Evolutionary conservation across 306 rosid species (phyloP).

Genomic region (Sindora glabra): DNA sequence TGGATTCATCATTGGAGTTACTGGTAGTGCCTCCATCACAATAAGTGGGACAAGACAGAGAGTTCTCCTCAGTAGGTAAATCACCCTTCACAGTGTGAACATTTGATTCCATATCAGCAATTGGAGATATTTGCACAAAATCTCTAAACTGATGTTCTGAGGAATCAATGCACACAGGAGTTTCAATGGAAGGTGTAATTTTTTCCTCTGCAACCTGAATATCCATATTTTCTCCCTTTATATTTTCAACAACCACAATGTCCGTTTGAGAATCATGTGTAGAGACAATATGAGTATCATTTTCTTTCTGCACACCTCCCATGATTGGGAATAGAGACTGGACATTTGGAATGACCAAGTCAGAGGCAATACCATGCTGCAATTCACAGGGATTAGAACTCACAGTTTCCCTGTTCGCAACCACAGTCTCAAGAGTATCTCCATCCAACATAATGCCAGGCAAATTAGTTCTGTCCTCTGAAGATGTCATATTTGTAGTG

Average conservation of each 20-base stretch:
- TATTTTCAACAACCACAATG: slow-evolving; percentile 25
- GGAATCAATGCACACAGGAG: neutral
- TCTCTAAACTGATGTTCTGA: slow-evolving; percentile 25
- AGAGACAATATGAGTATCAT: slow-evolving; percentile 18
- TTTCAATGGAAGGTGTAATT: slow-evolving; percentile 7
- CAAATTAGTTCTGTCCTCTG: slow-evolving; percentile 23
- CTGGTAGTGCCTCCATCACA: slow-evolving; percentile 23
- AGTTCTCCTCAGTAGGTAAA: slow-evolving; percentile 27
- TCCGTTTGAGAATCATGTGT: slow-evolving; percentile 23
- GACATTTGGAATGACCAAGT: slow-evolving; percentile 21
- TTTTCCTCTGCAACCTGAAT: slow-evolving; percentile 24
- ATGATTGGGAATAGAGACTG: slow-evolving; percentile 18
- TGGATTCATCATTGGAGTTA: slow-evolving; percentile 37
- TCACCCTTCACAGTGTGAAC: slow-evolving; percentile 31
- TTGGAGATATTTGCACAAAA: slow-evolving; percentile 20
- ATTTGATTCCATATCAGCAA: slow-evolving; percentile 33
- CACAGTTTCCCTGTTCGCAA: slow-evolving; percentile 20
- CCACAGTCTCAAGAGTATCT: slow-evolving; percentile 28
- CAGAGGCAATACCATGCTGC: slow-evolving; percentile 25
- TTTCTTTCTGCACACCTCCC: slow-evolving; percentile 30
- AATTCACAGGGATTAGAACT: slow-evolving; percentile 27
- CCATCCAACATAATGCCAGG: slow-evolving; percentile 16
- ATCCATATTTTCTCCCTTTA: slow-evolving; percentile 24
- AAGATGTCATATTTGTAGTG: slow-evolving; percentile 28
- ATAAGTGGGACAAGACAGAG: slow-evolving; percentile 19